Base-by-base conservation (phyloP, 1,139 yeast genomes). In the Yamadazyma atmosphaerica region DNA sequence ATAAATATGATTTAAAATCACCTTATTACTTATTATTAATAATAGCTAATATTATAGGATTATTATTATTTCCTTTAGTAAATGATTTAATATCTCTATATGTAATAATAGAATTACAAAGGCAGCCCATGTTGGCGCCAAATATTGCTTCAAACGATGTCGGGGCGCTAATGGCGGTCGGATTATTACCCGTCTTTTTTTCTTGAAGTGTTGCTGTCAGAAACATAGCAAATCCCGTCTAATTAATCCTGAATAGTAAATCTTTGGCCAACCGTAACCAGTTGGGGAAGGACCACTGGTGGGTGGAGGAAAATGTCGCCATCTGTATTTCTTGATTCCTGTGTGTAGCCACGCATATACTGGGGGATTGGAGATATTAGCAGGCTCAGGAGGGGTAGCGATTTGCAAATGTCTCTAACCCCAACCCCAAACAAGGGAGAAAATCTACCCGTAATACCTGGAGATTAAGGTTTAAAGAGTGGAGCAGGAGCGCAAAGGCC, bases 161-260 rank as follows among this genome's bases (percentile, higher is more conserved):
- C 23, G 10, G 23, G 7, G 23, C 9, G 23, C 10, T 21, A 7
- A 10, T 10, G 23, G 23, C 10, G 7, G 23, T 21, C 23, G 23
- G 23, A 21, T 21, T 7, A 21, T 21, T 21, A 21, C 10, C 23
- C 10, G 23, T 21, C 7, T 10, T n/a, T n/a, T n/a, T n/a, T n/a
- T n/a, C n/a, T n/a, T n/a, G n/a, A 10, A 21, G 23, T 21, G 23
- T 23, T 23, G 26, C 26, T 23, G 26, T 23, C 26, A 19, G 22
- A 6, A 19, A 19, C 6, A 19, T 12, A 24, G 29, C 11, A 26
- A 26, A 28, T 28, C 31, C 31, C 31, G 31, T 16, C 7, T 28
- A 28, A 16, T 28, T 28, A 28, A 28, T 28, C 31, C 31, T 14
- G 7, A 28, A 14, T 28, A 16, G 31, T 28, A 28, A 28, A 28